phyloP scores from a whole-genome alignment of 306 rosid genomes.

The Inga laurina region DNA sequence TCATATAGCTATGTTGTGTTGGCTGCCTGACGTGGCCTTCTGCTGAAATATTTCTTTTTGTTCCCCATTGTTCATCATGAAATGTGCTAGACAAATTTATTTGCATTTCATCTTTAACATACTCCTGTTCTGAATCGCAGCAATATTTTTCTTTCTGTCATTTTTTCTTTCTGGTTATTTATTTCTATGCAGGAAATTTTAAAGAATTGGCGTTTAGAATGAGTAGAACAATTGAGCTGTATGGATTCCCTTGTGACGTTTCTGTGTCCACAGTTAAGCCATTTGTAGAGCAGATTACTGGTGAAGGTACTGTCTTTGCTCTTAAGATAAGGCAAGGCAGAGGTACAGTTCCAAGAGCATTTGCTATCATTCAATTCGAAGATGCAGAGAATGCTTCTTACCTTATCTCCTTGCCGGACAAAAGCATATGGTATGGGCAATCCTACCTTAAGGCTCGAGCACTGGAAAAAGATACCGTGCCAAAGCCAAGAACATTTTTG shows the following conservation, averaged over 20 bases:
- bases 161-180: background rate
- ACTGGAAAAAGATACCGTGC: constrained; percentile 52
- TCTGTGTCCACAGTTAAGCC: constrained; percentile 21
- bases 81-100: constrained; percentile 10
- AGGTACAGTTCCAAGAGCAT: constrained; percentile 36
- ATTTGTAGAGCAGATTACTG: constrained; percentile 57
- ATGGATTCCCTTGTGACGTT: constrained; percentile 59
- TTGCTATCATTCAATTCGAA: constrained; percentile 71
- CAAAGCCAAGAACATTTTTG: constrained; percentile 45
- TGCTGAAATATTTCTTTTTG: background rate
- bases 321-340: constrained; percentile 49
- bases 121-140: background rate
- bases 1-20: background rate
- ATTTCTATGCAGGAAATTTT: constrained; percentile 26
- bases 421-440: constrained; percentile 23
- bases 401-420: constrained; percentile 36
- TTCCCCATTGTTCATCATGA: background rate
- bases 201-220: constrained; percentile 32
- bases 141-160: background rate
- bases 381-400: constrained; percentile 26
- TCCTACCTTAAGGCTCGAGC: constrained; percentile 48
- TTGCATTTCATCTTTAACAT: constrained; percentile 8
- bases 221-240: constrained; percentile 68
- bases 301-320: constrained; percentile 60
- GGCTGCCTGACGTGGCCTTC: background rate